phyloP scores from a whole-genome alignment of 345 rosid genomes.

The Ceriops zippeliana region DNA sequence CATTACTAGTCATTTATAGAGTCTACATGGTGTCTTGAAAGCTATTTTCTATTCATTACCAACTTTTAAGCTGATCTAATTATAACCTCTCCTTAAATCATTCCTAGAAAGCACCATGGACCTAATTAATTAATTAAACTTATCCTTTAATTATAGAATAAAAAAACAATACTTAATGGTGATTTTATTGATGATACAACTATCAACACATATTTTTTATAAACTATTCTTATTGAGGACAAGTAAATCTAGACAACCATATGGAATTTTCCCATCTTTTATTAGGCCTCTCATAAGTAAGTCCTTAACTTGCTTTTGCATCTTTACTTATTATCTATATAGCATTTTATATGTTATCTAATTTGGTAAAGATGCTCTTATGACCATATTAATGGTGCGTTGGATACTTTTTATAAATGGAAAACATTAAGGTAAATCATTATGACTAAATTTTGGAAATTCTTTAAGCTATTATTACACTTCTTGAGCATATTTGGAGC shows the following conservation, averaged over 20 bases:
- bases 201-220: not conserved
- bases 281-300: not conserved
- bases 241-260: not conserved
- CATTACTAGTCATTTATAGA: not conserved
- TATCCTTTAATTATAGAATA: not conserved
- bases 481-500: no score
- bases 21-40: not conserved
- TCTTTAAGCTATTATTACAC: no score
- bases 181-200: not conserved
- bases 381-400: not conserved
- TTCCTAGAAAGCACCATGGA: not conserved
- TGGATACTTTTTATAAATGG: no score
- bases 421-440: no score
- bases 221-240: not conserved
- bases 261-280: not conserved
- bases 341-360: not conserved
- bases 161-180: not conserved
- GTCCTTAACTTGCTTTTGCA: not conserved
- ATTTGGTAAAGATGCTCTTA: not conserved
- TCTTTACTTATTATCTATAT: fast-evolving
- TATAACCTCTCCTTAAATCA: not conserved
- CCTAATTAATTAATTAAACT: not conserved
- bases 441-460: no score
- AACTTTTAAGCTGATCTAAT: not conserved
- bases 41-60: not conserved